Base-by-base conservation (phyloP, 1,139 yeast species). In the Sugiyamaella novakii region DNA sequence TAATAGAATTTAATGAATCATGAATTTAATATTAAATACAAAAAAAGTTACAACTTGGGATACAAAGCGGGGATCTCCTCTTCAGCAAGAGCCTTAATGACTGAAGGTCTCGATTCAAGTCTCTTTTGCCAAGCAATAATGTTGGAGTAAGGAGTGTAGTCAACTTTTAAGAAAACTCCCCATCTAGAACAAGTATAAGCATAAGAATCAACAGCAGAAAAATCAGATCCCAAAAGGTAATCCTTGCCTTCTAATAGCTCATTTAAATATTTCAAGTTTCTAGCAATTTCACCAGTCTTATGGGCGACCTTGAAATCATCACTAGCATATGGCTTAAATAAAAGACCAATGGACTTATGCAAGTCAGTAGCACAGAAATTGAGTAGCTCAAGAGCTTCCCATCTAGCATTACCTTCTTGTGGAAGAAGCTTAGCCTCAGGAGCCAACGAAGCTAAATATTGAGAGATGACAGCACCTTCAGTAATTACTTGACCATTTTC, bases 241-340 rank as follows among this genome's bases (percentile, higher is more conserved):
- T 39, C 43, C 15, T 28, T 18, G 10, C 17, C 25, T 21, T 19
- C 17, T 8, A 39, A 22, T 10, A 28, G 29, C 6, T 14, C 18
- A 18, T 39, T 39, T 18, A 39, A n/a, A 34, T 29, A 39, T 21
- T 14, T 39, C 15, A 39, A 19, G 21, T 21, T 30, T 39, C 43
- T 39, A 19, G 36, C 29, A 2, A 39, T 27, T 5, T 39, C 43
- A 5, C 35, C 35, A 10, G 27, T 17, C 35, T 29, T 39, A n/a
- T 39, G 43, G 38, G 40, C 41, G 11, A 29, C 34, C 15, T 46
- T 39, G 39, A 38, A 38, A 24, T 46, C 45, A 17, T 35, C 47
- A 18, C 21, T 36, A 10, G 46, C 46, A 12, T 29, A 12, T 18
- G 36, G 35, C 19, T 30, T 29, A 27, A 39, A 39, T 34, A 39